Evolutionary conservation across 129 eudicot genomes (phyloP), one percentile per base, ranked within the genome.

Genomic region (Mikania micrantha): DNA sequence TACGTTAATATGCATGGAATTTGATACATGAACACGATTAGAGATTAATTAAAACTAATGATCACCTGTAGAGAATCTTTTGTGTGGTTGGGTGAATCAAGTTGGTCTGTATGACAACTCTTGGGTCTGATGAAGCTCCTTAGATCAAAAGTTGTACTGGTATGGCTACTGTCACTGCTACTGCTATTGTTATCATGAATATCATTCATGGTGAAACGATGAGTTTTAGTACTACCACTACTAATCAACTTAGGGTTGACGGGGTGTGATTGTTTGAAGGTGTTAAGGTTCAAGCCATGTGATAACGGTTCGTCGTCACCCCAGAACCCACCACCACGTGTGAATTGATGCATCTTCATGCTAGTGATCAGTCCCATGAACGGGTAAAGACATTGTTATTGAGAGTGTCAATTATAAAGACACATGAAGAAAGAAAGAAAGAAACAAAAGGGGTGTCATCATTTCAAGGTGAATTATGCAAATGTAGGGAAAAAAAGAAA

Each of bases 311-410:
- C 67, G n/a, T 85, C 84, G 50, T 83, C 87, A 39, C 79, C 79
- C 88, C 83, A 86, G 32, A 79, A 63, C 49, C 82, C 90, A 29
- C 72, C 78, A n/a, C n/a, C n/a, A n/a, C n/a, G n/a, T n/a, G n/a
- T n/a, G n/a, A n/a, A n/a, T n/a, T n/a, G n/a, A n/a, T 90, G 97
- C 77, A 87, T 91, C 87, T 87, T 90, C 97, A 90, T 90, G 85
- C 82, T 84, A 81, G n/a, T n/a, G n/a, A 78, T 86, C 64, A 66
- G 67, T 71, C 96, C 84, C 95, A 84, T 80, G 81, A 64, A 84
- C 84, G 81, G 60, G 76, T 59, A 73, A 49, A 74, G 64, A 41
- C 57, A 69, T 67, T 60, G 69, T n/a, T n/a, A 69, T 16, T 24
- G 52, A 71, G 78, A 38, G 79, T 67, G 75, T 27, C 80, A 71